phyloP scores from a whole-genome alignment of 305 asterid genomes.

The Withania somnifera region DNA sequence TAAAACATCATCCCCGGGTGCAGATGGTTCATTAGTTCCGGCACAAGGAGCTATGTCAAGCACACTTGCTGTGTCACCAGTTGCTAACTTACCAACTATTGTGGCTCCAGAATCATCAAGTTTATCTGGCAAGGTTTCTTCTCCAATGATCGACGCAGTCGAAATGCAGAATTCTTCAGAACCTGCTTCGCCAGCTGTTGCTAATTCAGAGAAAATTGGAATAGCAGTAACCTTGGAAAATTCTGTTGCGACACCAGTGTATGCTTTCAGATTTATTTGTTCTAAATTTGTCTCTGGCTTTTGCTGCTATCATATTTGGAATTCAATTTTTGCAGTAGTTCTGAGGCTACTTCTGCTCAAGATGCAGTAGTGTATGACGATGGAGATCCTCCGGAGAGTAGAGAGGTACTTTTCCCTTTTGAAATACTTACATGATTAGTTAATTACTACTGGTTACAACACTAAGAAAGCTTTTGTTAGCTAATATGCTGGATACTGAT shows the following conservation, averaged over 20 bases:
- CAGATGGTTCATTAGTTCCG: conserved; percentile 23
- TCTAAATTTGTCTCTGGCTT: conserved; percentile 10
- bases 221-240: conserved; percentile 17
- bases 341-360: conserved; percentile 28
- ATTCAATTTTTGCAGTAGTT: conserved; percentile 31
- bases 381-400: conserved; percentile 23
- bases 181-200: conserved; percentile 17
- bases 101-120: conserved; percentile 33
- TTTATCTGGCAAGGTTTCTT: conserved; percentile 36
- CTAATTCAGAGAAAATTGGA: conserved; percentile 25
- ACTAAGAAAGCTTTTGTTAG: conserved; percentile 1
- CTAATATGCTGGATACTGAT: neutral
- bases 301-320: neutral
- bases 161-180: conserved; percentile 30
- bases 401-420: conserved; percentile 34
- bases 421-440: neutral
- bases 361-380: conserved; percentile 31
- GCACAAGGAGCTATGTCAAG: conserved; percentile 38
- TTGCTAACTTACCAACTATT: conserved; percentile 28
- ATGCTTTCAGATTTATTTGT: conserved; percentile 11
- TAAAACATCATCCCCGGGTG: conserved; percentile 26
- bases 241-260: conserved; percentile 36
- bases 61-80: conserved; percentile 44
- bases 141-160: conserved; percentile 21
- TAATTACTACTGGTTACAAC: neutral